These are phyloP conservation scores for Tilletia horrida DNA, from an alignment of 1,284 basidiomycete genomes.

Conservation along the genomic window DNA sequence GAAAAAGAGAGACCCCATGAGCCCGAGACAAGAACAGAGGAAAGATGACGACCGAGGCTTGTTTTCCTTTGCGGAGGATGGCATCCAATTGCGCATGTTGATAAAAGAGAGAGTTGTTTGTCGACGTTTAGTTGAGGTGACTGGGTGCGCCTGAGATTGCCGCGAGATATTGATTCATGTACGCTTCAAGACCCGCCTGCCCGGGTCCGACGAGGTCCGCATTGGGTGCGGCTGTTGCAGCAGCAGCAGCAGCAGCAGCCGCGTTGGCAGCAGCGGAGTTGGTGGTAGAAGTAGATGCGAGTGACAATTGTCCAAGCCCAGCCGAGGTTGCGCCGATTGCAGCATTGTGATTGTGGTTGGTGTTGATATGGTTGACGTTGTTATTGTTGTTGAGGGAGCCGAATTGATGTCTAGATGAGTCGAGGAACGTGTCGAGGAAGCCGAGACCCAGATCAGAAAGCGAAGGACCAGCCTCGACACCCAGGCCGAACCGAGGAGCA, in stretches of 20 bases:
- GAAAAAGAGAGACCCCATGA: too few relatives aligned
- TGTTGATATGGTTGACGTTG: too few relatives aligned
- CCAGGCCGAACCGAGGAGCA: neutral
- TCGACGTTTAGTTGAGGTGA: too few relatives aligned
- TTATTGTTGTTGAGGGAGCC: too few relatives aligned
- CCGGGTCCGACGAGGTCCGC: neutral
- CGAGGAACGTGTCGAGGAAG: conserved; percentile 5
- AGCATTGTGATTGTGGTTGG: neutral
- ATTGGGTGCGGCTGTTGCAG: neutral
- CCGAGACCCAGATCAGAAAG: neutral
- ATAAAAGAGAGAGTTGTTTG: too few relatives aligned
- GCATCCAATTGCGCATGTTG: too few relatives aligned
- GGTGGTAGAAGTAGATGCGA: too few relatives aligned
- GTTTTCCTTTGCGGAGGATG: too few relatives aligned
- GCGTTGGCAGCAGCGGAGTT: neutral
- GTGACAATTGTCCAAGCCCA: neutral
- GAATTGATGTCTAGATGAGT: neutral
- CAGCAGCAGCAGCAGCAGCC: neutral
- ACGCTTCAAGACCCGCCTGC: conserved; percentile 1
- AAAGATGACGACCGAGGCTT: too few relatives aligned
- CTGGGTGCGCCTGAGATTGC: neutral
- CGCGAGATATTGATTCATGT: neutral
- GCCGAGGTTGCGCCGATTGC: neutral
- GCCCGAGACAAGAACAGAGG: too few relatives aligned
- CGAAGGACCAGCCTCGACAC: neutral